phyloP scores from a whole-genome alignment of 2,329 filamentous ascomycete species.

The Hypomyces rosellus region DNA sequence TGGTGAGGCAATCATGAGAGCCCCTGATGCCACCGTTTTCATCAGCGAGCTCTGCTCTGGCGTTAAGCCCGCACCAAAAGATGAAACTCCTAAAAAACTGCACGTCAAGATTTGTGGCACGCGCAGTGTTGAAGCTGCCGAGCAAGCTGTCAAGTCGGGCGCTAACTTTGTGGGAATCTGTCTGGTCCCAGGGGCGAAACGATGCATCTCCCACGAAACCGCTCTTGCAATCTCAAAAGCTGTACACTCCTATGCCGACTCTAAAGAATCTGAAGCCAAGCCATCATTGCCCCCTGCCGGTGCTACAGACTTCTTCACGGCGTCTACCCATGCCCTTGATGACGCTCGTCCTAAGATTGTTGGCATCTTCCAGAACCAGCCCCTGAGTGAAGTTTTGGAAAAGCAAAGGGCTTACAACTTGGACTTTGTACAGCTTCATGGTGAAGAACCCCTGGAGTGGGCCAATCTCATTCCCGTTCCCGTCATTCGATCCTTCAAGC shows the following conservation, averaged over 20 bases:
- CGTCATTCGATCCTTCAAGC: constrained; percentile 80
- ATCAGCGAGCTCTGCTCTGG: constrained; percentile 76
- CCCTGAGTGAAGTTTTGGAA: constrained; percentile 72
- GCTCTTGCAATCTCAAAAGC: constrained; percentile 74
- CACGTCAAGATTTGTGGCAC: constrained; percentile 96
- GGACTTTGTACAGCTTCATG: constrained; percentile 90
- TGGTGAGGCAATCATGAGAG: constrained; percentile 92
- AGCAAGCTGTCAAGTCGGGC: constrained; percentile 73
- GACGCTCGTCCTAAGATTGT: constrained; percentile 67
- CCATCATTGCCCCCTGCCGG: constrained; percentile 21
- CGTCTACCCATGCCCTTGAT: constrained; percentile 41
- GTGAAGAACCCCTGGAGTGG: constrained; percentile 89
- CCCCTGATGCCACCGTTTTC: constrained; percentile 73
- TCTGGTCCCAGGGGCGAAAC: constrained; percentile 72
- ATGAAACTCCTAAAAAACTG: constrained; percentile 38
- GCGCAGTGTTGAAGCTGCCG: constrained; percentile 71
- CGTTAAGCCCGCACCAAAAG: constrained; percentile 27
- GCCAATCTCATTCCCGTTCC: constrained; percentile 82
- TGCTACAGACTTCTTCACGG: constrained; percentile 66
- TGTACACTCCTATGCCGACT: constrained; percentile 62
- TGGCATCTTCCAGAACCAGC: constrained; percentile 90
- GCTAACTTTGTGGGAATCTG: constrained; percentile 94
- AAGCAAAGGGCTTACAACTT: constrained; percentile 70
- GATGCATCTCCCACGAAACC: constrained; percentile 71
- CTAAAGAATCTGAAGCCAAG: constrained; percentile 27